Conservation (phyloP, 192 early-diverging fungal species). For the Entrophospora sp. region DNA sequence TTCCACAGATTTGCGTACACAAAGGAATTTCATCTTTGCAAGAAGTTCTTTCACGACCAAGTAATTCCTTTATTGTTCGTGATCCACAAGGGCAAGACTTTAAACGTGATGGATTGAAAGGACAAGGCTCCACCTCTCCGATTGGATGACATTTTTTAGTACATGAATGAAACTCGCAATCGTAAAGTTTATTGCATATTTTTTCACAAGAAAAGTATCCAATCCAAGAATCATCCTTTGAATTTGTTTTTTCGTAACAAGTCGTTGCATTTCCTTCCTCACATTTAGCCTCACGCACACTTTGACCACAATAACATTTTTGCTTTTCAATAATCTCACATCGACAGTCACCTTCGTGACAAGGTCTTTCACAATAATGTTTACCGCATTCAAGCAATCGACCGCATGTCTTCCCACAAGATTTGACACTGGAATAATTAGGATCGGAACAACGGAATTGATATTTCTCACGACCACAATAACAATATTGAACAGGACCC, state of each 20-base stretch:
- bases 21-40: constrained; percentile 51
- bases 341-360: constrained; percentile 64
- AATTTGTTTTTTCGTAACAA: constrained; percentile 23
- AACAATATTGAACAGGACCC: constrained; percentile 68
- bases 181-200: constrained; percentile 38
- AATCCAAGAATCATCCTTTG: constrained; percentile 16
- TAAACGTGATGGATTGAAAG: constrained; percentile 39
- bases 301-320: constrained; percentile 62
- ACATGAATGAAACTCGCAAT: constrained; percentile 46
- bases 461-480: constrained; percentile 66
- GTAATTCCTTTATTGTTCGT: constrained; percentile 24
- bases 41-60: constrained; percentile 25
- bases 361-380: constrained; percentile 55
- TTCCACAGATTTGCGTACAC: constrained; percentile 53
- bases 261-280: constrained; percentile 41
- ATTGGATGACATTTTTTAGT: constrained; percentile 44
- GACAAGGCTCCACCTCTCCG: constrained; percentile 33
- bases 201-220: constrained; percentile 48
- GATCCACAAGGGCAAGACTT: constrained; percentile 48
- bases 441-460: constrained; percentile 69
- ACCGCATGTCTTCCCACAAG: constrained; percentile 65
- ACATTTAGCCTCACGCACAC: constrained; percentile 46
- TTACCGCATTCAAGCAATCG: constrained; percentile 62
- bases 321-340: constrained; percentile 48
- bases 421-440: constrained; percentile 50